Base-by-base conservation (phyloP, 306 rosid genomes). In the Ziziphus jujuba region DNA sequence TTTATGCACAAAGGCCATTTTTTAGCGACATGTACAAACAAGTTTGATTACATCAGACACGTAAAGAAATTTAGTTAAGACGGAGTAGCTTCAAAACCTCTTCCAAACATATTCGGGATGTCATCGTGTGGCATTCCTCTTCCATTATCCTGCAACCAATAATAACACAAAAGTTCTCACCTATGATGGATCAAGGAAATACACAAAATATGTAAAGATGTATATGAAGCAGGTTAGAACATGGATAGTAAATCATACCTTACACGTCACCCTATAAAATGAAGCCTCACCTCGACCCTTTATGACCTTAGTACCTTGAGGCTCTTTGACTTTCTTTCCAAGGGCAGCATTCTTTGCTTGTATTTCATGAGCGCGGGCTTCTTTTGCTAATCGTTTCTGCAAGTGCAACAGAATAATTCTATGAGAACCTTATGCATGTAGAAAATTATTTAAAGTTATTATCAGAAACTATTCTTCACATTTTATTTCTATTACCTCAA, bases 61-160 rank as follows among this genome's bases (percentile, higher is more conserved):
- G 71, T 44, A 47, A 12, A 35, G 63, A 71, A 72, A 76, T 36
- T 77, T 44, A 55, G 24, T 52, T 53, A 51, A 69, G 69, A 60
- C 24, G 63, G n/a, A n/a, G 72, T 66, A 78, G 77, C 69, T 61
- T 72, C 51, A 67, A 59, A 56, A 92, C 98, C 98, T 83, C 96
- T 87, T 65, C 98, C 98, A 92, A 92, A 92, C 98, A 92, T 92
- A 79, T 92, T 80, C 78, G 98, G 98, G 77, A 92, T 92, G 84
- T 92, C 97, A 78, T 87, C 97, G 63, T 92, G 97, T 19, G 96
- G 87, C 98, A 92, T 92, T 84, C 98, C 98, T 80, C 77, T 86
- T 64, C 98, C 98, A 77, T 92, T 92, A 80, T 92, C 98, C 98
- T 92, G 83, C 51, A 68, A 75, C 72, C 44, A 81, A 19, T 61